phyloP scores from a whole-genome alignment of 768 basidiomycete genomes.

The Kwoniella dejecticola region DNA sequence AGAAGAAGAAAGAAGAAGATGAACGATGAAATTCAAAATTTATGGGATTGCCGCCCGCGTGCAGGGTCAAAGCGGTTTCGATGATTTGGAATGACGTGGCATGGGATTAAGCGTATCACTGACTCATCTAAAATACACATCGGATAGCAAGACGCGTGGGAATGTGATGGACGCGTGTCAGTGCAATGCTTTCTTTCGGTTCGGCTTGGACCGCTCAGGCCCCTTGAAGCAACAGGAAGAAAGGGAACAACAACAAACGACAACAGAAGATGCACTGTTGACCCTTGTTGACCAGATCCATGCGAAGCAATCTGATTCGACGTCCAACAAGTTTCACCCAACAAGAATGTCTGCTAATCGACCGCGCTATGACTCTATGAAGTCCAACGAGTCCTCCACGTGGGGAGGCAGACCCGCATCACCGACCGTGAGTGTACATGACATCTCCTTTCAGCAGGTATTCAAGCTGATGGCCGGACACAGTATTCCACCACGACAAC shows the following conservation, averaged over 20 bases:
- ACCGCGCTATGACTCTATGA: constrained; percentile 45
- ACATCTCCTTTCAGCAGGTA: constrained; percentile 26
- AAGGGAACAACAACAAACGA: too few species aligned
- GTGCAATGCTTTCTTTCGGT: too few species aligned
- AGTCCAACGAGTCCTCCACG: constrained; percentile 28
- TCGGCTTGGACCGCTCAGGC: constrained; percentile 7
- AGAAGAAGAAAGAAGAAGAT: neutral
- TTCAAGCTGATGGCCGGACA: neutral
- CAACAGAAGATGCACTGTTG: too few species aligned
- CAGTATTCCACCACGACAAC: constrained; percentile 53
- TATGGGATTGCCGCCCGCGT: neutral
- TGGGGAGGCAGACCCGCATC: constrained; percentile 45
- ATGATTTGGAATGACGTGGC: constrained; percentile 1
- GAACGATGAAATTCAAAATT: constrained; percentile 4
- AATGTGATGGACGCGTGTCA: neutral
- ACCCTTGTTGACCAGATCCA: too few species aligned
- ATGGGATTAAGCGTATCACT: neutral
- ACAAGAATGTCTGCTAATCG: constrained; percentile 7
- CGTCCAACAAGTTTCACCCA: neutral
- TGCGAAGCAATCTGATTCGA: too few species aligned
- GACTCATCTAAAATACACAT: neutral
- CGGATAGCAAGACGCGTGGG: neutral
- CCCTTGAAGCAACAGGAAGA: too few species aligned
- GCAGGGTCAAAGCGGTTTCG: constrained; percentile 2
- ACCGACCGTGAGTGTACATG: constrained; percentile 42